These are phyloP conservation scores for Rhynchosporium secalis DNA, from an alignment of 2,329 filamentous ascomycete genomes.

Conservation along the genomic window DNA sequence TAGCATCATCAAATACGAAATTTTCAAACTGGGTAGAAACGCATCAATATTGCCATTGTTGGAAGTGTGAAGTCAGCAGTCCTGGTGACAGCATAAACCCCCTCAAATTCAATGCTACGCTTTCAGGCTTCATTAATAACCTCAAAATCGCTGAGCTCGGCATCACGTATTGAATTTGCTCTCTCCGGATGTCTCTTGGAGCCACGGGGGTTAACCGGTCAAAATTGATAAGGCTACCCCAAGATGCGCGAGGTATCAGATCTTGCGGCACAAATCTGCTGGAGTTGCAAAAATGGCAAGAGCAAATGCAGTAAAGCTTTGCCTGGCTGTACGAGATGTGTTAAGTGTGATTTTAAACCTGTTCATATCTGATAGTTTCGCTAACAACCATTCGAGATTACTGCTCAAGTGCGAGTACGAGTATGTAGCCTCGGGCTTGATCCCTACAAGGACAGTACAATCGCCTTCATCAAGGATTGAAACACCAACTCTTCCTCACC, in stretches of 20 bases:
- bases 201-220: background rate
- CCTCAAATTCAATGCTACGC: too few relatives aligned
- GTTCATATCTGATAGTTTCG: background rate
- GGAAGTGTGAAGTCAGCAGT: too few relatives aligned
- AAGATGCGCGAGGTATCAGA: constrained; percentile 7
- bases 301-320: constrained; percentile 30
- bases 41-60: too few relatives aligned
- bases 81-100: too few relatives aligned
- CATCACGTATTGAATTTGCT: background rate
- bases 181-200: background rate
- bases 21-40: too few relatives aligned
- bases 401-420: constrained; percentile 31
- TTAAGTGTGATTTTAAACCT: constrained; percentile 21
- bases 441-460: constrained; percentile 11
- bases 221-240: background rate
- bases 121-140: too few relatives aligned
- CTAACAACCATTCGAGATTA: constrained; percentile 23
- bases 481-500: constrained; percentile 12
- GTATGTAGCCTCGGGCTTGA: constrained; percentile 14
- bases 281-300: constrained; percentile 31
- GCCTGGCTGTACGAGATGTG: constrained; percentile 27
- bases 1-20: too few relatives aligned
- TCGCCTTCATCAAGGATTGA: constrained; percentile 22
- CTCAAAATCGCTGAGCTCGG: too few relatives aligned
- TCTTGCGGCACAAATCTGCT: constrained; percentile 28